These are phyloP conservation scores for Microthlaspi erraticum DNA, from an alignment of 345 rosid species.

Conservation along the genomic window DNA sequence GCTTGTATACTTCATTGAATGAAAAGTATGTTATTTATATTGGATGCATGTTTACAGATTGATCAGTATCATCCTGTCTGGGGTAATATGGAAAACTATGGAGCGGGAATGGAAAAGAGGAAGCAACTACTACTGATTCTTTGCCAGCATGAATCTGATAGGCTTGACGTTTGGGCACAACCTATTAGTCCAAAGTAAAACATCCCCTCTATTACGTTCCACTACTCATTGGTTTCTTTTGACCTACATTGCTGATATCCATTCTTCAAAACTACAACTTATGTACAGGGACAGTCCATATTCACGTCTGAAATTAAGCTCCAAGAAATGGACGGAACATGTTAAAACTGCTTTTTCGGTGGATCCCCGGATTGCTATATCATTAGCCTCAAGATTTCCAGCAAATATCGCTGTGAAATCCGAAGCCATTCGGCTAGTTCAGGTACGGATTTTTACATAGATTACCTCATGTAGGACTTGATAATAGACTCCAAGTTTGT, in stretches of 20 bases:
- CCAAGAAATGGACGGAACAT: conserved; percentile 77
- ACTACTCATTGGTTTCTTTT: conserved; percentile 2
- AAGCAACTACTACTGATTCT: conserved; percentile 86
- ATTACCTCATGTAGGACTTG: neutral
- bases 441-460: conserved; percentile 53
- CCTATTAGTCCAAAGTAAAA: conserved; percentile 76
- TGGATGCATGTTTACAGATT: conserved; percentile 53
- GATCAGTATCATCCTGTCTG: conserved; percentile 77
- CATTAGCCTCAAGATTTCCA: conserved; percentile 77
- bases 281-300: conserved; percentile 57
- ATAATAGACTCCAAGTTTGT: too few species aligned
- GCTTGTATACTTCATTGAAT: conserved; percentile 41
- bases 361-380: conserved; percentile 83
- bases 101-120: conserved; percentile 71
- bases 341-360: conserved; percentile 81
- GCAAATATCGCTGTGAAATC: conserved; percentile 63
- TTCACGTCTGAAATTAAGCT: conserved; percentile 61
- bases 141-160: conserved; percentile 90
- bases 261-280: conserved; percentile 26
- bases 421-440: conserved; percentile 79
- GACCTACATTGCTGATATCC: conserved; percentile 23
- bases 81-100: conserved; percentile 83
- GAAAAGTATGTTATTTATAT: conserved; percentile 17
- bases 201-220: neutral
- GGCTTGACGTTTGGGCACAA: conserved; percentile 96